Evolutionary conservation across 106 monocot species (phyloP), one percentile per base, ranked within the genome.

Genomic region (Dendrobium nobile): DNA sequence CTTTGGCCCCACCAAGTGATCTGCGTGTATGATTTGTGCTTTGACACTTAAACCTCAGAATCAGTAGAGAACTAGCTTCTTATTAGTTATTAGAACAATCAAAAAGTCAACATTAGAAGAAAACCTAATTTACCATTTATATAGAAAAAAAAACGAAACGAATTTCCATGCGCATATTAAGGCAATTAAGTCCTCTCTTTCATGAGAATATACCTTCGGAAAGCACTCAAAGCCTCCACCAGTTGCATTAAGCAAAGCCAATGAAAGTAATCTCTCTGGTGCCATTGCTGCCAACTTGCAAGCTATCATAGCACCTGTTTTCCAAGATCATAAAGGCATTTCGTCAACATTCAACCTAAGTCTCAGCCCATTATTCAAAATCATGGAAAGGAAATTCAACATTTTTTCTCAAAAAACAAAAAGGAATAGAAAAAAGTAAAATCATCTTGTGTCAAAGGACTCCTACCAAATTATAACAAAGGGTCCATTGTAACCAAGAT

Each of bases 181-280:
- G 43, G 74, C n/a, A 43, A 74, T 43, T 20, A 20, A 20, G 20
- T 3, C 13, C 72, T 2, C n/a, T 18, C 22, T 27, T 77, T 40
- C 16, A 33, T 43, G 22, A 16, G 15, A 61, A 5, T 43, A n/a
- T 81, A 92, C 98, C 88, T 93, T 95, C 67, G 98, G 98, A 56
- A 99, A 90, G 79, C 98, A 99, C 75, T 99, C 87, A 54, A 87
- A 95, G 51, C 98, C 98, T 82, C 98, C 98, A 17, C 98, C 98
- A 61, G 92, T 99, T 20, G 82, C 95, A 88, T 99, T 99, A 24
- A 99, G 93, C 89, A 99, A 84, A 40, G 92, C 98, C 80, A 99
- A 78, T 20, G 98, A 99, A 74, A 79, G 85, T 48, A 99, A 45
- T 79, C 98, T 89, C 9, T 91, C 88, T 20, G 98, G 91, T 15